Evolutionary conservation across 371 early-diverging fungal genomes (phyloP), one percentile per base, ranked within the genome.

Genomic region (Mycotypha africana): DNA sequence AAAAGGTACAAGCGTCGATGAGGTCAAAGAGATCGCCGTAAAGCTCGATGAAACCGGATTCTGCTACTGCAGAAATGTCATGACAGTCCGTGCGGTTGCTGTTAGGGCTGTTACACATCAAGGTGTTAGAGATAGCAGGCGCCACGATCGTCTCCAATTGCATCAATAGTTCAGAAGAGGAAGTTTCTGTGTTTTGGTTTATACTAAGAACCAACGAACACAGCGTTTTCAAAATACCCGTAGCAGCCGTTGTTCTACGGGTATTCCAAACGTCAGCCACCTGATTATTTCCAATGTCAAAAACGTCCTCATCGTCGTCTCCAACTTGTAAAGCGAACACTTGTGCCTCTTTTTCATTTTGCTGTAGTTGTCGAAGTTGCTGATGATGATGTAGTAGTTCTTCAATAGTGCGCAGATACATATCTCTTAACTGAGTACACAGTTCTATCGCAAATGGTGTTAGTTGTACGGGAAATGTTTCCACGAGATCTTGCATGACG

Each of bases 221-320:
- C 32, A 97, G 81, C n/a, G 94, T 93, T 60, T 91, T 91, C 16
- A 95, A 69, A 3, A 95, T 82, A 38, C 95, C 93, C 74, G 88
- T 81, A 10, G 95, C 92, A 0, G 93, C 87, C 81, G 87, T 80
- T 2, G 84, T 87, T 67, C 93, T 93, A n/a, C n/a, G n/a, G n/a
- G n/a, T n/a, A n/a, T n/a, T n/a, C n/a, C n/a, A n/a, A n/a, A n/a
- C n/a, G n/a, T n/a, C n/a, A n/a, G n/a, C n/a, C n/a, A n/a, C n/a
- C n/a, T n/a, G n/a, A n/a, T n/a, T n/a, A n/a, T n/a, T n/a, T n/a
- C n/a, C n/a, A n/a, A n/a, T n/a, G 52, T 93, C 92, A 45, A 79
- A 78, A 25, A 74, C 61, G 38, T 84, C 89, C 37, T 86, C 79
- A 9, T 45, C 16, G 23, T 55, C 58, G 5, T 48, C 64, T 50